Evolutionary conservation across 352 stramenopile genomes (phyloP).

Genomic region (Phytophthora hybrid): DNA sequence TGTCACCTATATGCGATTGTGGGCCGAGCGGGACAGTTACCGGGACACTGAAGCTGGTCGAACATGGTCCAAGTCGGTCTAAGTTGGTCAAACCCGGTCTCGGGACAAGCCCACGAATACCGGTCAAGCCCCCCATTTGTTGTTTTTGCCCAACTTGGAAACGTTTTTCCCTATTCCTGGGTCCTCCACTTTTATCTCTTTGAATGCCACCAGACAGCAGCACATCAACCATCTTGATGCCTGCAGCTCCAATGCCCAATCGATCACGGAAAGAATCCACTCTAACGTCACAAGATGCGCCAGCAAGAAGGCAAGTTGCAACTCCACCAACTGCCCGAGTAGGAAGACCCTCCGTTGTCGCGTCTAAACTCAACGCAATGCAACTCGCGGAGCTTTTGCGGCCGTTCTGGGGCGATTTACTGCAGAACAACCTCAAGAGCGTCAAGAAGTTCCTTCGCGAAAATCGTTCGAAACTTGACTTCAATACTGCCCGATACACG

Average conservation of each 20-base stretch:
- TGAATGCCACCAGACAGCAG: not conserved
- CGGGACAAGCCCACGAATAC: no score
- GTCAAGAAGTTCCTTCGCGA: conserved; percentile 53
- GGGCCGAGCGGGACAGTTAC: no score
- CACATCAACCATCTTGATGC: not conserved
- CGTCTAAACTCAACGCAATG: conserved; percentile 48
- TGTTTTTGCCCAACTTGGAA: not conserved
- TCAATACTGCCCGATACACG: conserved; percentile 47
- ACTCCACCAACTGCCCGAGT: not conserved
- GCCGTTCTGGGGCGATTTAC: conserved; percentile 59
- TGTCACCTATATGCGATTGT: no score
- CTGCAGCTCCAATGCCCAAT: conserved; percentile 16
- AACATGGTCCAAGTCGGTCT: no score
- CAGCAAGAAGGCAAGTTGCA: conserved; percentile 3
- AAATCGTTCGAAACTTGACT: conserved; percentile 51
- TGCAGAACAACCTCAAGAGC: conserved; percentile 58
- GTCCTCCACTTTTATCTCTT: not conserved
- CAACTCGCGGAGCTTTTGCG: conserved; percentile 56
- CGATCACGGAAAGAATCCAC: conserved; percentile 12
- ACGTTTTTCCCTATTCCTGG: not conserved
- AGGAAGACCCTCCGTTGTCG: not conserved
- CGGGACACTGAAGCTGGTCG: no score
- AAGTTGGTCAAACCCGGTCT: no score
- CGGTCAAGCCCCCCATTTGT: no score
- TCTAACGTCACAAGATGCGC: not conserved